Conservation (phyloP, 139 green algal genomes). For the Choricystis sp. region DNA sequence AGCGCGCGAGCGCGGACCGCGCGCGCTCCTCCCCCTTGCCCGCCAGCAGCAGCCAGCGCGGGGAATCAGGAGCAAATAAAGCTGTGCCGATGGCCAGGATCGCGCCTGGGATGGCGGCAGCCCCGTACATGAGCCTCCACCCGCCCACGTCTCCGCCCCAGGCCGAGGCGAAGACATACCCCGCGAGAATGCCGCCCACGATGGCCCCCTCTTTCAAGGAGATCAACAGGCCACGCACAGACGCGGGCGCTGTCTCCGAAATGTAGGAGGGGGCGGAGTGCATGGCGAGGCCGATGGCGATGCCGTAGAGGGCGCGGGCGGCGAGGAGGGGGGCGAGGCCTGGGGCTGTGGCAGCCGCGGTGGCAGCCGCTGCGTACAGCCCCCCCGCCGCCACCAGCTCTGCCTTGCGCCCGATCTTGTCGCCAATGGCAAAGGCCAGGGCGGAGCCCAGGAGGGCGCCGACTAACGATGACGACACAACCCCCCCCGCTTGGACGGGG, state of each 20-base stretch:
- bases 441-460: slow-evolving; percentile 62
- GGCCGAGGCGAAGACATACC: slow-evolving; percentile 16
- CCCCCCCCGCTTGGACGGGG: slow-evolving; percentile 35
- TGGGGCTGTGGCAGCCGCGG: slow-evolving; percentile 13
- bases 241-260: slow-evolving; percentile 55
- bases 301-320: slow-evolving; percentile 51
- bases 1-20: slow-evolving; percentile 5
- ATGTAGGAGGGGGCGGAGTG: slow-evolving; percentile 89
- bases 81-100: slow-evolving; percentile 23
- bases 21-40: slow-evolving; percentile 5
- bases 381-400: slow-evolving; percentile 58
- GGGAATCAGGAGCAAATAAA: slow-evolving; percentile 62
- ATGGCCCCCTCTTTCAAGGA: slow-evolving; percentile 71
- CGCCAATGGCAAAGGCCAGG: slow-evolving; percentile 42
- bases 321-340: slow-evolving; percentile 34
- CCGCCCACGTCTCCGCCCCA: slow-evolving; percentile 34
- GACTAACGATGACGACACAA: slow-evolving; percentile 56
- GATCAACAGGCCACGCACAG: slow-evolving; percentile 59
- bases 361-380: slow-evolving; percentile 42
- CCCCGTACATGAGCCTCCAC: slow-evolving; percentile 64
- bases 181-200: slow-evolving; percentile 71
- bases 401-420: slow-evolving; percentile 48
- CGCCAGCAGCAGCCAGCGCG: slow-evolving; percentile 66
- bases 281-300: slow-evolving; percentile 88
- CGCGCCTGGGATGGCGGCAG: slow-evolving; percentile 24